These are phyloP conservation scores for Fusarium protoensiforme DNA, from an alignment of 2,329 filamentous ascomycete genomes.

Conservation along the genomic window DNA sequence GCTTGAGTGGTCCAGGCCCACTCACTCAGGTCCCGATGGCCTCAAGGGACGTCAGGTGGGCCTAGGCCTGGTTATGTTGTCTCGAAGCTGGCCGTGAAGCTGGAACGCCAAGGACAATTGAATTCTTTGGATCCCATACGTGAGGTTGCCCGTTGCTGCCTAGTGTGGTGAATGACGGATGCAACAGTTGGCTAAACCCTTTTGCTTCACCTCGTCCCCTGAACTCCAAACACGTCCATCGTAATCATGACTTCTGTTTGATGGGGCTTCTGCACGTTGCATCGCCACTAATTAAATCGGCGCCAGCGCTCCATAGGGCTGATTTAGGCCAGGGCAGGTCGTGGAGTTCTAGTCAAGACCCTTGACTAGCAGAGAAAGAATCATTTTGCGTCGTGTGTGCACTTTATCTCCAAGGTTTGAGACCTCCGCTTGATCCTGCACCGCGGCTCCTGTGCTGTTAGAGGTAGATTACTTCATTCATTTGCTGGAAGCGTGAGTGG, in stretches of 20 bases:
- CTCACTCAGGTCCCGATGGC: not conserved
- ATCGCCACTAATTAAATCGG: not conserved
- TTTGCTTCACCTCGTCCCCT: not conserved
- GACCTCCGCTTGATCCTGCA: not conserved
- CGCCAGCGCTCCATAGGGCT: not conserved
- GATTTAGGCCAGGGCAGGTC: not conserved
- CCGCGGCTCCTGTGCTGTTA: too few species aligned
- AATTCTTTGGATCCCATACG: not conserved
- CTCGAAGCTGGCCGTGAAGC: not conserved
- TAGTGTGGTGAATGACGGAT: not conserved
- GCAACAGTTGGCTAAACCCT: not conserved
- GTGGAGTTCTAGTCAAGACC: not conserved
- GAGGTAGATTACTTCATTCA: not conserved
- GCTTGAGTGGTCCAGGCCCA: not conserved
- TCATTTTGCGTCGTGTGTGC: not conserved
- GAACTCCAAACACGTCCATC: not conserved
- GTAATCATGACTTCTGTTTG: not conserved
- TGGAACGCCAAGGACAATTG: slow-evolving; percentile 2
- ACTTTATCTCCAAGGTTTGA: not conserved
- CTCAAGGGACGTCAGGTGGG: not conserved
- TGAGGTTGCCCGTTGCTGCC: not conserved
- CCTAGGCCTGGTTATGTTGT: not conserved
- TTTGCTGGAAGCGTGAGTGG: not conserved
- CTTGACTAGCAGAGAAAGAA: not conserved
- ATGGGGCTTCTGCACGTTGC: not conserved